Evolutionary conservation across 2,329 filamentous ascomycete species (phyloP).

Genomic region (Nemania sp.): DNA sequence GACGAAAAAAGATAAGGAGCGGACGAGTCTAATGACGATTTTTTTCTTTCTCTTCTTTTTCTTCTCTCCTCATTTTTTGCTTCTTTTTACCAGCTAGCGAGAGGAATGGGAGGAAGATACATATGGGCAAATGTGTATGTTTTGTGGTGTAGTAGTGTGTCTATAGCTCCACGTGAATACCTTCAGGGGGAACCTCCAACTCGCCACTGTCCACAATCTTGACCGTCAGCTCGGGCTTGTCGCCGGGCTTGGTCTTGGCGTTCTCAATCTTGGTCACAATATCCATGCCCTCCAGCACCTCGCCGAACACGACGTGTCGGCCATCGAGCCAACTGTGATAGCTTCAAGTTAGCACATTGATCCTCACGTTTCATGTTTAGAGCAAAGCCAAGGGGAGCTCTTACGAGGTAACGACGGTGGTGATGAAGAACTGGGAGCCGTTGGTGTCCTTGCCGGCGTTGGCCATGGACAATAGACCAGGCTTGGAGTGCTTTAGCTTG

Average conservation of each 20-base stretch:
- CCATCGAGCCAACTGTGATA: constrained; percentile 79
- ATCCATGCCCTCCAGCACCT: constrained; percentile 88
- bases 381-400: constrained; percentile 50
- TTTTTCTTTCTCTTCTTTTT: constrained; percentile 13
- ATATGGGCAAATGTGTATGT: constrained; percentile 47
- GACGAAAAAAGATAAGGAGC: constrained; percentile 49
- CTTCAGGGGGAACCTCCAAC: constrained; percentile 85
- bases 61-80: not conserved
- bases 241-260: constrained; percentile 71
- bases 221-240: constrained; percentile 76
- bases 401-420: constrained; percentile 81
- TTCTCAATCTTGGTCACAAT: constrained; percentile 84
- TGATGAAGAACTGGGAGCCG: constrained; percentile 92
- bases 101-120: constrained; percentile 45
- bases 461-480: constrained; percentile 85
- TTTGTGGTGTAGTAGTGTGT: constrained; percentile 49
- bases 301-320: constrained; percentile 87
- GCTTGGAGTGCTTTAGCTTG: constrained; percentile 92
- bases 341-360: constrained; percentile 37
- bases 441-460: constrained; percentile 89
- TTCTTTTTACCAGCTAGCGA: constrained; percentile 30
- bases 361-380: constrained; percentile 8
- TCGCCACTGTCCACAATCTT: constrained; percentile 88
- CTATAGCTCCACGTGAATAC: constrained; percentile 92
- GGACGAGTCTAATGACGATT: constrained; percentile 41